phyloP scores from a whole-genome alignment of 108 stramenopile species.

The Skeletonema potamos region DNA sequence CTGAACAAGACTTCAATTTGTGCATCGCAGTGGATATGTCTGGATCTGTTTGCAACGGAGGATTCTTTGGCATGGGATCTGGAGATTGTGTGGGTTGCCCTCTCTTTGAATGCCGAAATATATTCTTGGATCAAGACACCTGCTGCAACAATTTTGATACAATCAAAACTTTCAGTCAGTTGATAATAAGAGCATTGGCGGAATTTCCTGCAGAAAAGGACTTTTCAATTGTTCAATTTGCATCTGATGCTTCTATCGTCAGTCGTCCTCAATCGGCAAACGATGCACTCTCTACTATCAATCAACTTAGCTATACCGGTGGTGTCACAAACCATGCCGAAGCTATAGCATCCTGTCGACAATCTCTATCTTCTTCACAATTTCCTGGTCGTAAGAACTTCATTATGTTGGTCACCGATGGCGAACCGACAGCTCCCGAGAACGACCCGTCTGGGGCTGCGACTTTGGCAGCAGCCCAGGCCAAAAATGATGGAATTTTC shows the following conservation, averaged over 20 bases:
- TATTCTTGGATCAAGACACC: constrained; percentile 1
- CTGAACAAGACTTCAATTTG: constrained; percentile 28
- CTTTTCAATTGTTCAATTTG: constrained; percentile 38
- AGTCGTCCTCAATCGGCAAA: constrained; percentile 2
- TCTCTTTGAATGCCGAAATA: neutral
- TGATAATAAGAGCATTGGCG: constrained; percentile 20
- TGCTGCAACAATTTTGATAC: constrained; percentile 34
- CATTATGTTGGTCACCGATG: constrained; percentile 35
- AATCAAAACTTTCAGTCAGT: constrained; percentile 20
- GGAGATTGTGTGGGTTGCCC: constrained; percentile 26
- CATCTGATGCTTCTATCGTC: constrained; percentile 16
- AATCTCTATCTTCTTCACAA: constrained; percentile 10
- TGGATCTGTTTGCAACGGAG: constrained; percentile 31
- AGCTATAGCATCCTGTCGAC: constrained; percentile 28
- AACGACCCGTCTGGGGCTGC: constrained; percentile 14
- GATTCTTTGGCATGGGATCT: neutral
- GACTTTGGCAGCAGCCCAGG: constrained; percentile 9
- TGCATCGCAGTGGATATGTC: constrained; percentile 44
- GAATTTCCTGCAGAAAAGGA: constrained; percentile 5
- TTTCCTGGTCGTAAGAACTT: constrained; percentile 21
- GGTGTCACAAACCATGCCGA: constrained; percentile 38
- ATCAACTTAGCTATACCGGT: constrained; percentile 13
- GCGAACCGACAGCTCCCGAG: constrained; percentile 29
- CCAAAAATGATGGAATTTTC: constrained; percentile 14
- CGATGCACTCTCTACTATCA: constrained; percentile 13